These are phyloP conservation scores for Fraxinus floribunda DNA, from an alignment of 305 asterid species.

Conservation along the genomic window DNA sequence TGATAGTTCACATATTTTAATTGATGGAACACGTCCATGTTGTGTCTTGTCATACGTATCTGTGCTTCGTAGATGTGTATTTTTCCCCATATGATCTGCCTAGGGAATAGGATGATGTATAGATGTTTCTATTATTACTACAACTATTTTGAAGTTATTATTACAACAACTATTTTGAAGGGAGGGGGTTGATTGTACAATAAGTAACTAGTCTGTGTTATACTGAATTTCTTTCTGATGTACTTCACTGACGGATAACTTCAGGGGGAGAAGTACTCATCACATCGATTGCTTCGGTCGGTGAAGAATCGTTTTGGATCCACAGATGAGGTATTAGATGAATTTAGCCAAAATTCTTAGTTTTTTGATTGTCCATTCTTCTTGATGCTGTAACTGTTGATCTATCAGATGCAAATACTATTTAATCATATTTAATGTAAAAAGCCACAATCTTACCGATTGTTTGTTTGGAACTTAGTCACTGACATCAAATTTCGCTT, in stretches of 20 bases:
- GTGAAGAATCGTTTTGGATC: constrained; percentile 96
- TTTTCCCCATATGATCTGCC: not conserved
- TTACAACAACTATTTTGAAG: not conserved
- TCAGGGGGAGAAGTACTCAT: constrained; percentile 88
- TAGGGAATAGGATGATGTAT: not conserved
- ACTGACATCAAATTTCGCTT: not conserved
- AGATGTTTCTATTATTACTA: not conserved
- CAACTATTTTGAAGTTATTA: not conserved
- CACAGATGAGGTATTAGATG: constrained; percentile 80
- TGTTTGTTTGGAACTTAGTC: not conserved
- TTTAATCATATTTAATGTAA: not conserved
- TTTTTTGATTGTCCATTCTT: constrained; percentile 1
- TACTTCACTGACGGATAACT: constrained; percentile 25
- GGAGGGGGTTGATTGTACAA: not conserved
- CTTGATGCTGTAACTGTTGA: not conserved
- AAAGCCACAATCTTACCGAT: not conserved
- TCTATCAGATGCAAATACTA: not conserved
- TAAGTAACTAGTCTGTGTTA: not conserved
- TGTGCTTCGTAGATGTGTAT: not conserved
- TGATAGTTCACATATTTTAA: not conserved
- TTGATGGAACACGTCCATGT: not conserved
- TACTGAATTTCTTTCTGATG: constrained; percentile 14
- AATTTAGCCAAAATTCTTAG: constrained; percentile 8
- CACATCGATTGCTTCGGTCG: constrained; percentile 85
- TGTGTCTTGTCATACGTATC: not conserved